These are phyloP conservation scores for Saccharomycopsis sp. DNA, from an alignment of 805 yeast species.

Conservation along the genomic window DNA sequence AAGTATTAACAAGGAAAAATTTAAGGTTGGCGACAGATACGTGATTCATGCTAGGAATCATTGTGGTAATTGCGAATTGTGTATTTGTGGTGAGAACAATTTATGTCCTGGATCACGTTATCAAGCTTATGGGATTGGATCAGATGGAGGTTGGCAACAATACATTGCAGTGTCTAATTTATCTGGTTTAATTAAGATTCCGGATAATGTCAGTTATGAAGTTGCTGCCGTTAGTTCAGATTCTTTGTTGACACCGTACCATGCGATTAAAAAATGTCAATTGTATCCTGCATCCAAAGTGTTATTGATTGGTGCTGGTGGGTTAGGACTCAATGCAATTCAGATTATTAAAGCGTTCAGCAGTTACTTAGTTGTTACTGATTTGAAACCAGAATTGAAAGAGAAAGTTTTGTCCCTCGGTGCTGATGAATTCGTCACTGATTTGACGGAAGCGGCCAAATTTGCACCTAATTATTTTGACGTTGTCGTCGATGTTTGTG, in stretches of 20 bases:
- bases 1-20: slow-evolving; percentile 4
- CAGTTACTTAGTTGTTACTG: slow-evolving; percentile 22
- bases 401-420: slow-evolving; percentile 31
- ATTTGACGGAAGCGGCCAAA: slow-evolving; percentile 27
- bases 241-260: slow-evolving; percentile 30
- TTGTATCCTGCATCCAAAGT: slow-evolving; percentile 25
- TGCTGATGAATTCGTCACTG: slow-evolving; percentile 33
- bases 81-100: slow-evolving; percentile 7
- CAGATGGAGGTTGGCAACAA: slow-evolving; percentile 30
- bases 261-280: slow-evolving; percentile 28
- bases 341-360: slow-evolving; percentile 27
- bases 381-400: slow-evolving; percentile 27
- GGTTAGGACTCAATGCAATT: slow-evolving; percentile 30
- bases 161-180: slow-evolving; percentile 21
- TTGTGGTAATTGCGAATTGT: slow-evolving; percentile 23
- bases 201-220: slow-evolving; percentile 27
- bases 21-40: slow-evolving; percentile 20
- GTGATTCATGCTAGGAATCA: slow-evolving; percentile 23
- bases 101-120: slow-evolving; percentile 9
- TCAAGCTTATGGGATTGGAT: slow-evolving; percentile 25
- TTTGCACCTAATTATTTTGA: slow-evolving; percentile 34
- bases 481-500: slow-evolving; percentile 27
- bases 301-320: slow-evolving; percentile 30
- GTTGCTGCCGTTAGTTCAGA: slow-evolving; percentile 31
- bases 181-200: slow-evolving; percentile 23